Conservation (phyloP, 192 early-diverging fungal genomes). For the Entophlyctis luteolus region DNA sequence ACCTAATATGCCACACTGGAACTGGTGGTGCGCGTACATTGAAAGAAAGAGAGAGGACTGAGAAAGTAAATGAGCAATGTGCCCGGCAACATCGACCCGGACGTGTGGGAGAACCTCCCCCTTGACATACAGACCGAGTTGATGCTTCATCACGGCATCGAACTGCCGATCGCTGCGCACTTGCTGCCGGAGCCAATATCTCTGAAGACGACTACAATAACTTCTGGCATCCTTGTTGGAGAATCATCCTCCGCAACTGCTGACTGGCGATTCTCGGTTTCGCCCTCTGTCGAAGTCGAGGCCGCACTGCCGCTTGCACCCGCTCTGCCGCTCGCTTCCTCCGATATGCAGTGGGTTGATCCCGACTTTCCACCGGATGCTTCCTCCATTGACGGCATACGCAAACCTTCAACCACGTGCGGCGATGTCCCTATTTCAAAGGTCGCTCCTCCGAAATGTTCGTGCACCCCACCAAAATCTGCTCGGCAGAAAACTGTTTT, state of each 20-base stretch:
- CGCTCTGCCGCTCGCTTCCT: neutral
- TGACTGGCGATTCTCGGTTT: neutral
- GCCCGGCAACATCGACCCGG: neutral
- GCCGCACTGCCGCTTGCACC: neutral
- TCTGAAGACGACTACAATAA: no score
- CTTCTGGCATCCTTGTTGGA: no score
- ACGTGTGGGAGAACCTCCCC: neutral
- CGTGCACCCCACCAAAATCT: neutral
- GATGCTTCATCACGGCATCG: neutral
- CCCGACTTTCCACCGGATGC: constrained; percentile 12
- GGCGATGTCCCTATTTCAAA: neutral
- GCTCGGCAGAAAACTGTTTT: constrained; percentile 15
- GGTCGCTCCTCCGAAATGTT: constrained; percentile 9
- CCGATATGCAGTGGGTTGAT: neutral
- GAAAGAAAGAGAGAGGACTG: no score
- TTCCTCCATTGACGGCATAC: constrained; percentile 23
- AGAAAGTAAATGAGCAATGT: neutral
- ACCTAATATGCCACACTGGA: no score
- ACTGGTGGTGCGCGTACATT: no score
- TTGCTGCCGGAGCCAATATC: neutral
- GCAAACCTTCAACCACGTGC: neutral
- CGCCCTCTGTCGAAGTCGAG: neutral
- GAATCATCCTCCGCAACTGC: neutral
- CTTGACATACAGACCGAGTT: neutral
- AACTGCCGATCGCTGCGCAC: neutral